Evolutionary conservation across 768 basidiomycete species (phyloP).

Genomic region (Auricularia sp.): DNA sequence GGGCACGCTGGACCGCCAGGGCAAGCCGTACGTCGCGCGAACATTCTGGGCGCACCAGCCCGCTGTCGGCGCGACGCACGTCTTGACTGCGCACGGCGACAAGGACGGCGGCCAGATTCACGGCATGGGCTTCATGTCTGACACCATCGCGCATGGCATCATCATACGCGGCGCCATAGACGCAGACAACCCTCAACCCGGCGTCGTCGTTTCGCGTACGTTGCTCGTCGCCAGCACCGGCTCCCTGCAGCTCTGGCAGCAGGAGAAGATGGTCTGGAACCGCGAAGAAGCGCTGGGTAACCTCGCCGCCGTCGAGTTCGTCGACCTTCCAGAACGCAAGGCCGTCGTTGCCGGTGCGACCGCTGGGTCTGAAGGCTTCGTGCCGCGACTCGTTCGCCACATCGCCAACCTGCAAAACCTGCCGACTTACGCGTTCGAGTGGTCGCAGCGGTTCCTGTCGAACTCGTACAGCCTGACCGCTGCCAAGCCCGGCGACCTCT

Average conservation of each 20-base stretch:
- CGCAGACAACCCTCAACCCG: slow-evolving; percentile 28
- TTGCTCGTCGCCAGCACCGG: slow-evolving; percentile 66
- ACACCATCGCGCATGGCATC: slow-evolving; percentile 53
- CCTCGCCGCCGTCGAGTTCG: slow-evolving; percentile 52
- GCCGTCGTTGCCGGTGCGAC: slow-evolving; percentile 21
- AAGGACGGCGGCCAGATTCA: slow-evolving; percentile 33
- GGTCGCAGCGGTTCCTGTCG: slow-evolving; percentile 60
- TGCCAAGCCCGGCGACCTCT: slow-evolving; percentile 28
- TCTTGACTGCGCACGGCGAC: slow-evolving; percentile 35
- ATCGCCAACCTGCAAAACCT: slow-evolving; percentile 51
- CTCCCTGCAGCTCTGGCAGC: slow-evolving; percentile 64
- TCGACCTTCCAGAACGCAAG: slow-evolving; percentile 64
- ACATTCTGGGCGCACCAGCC: slow-evolving; percentile 54
- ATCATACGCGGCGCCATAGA: slow-evolving; percentile 51
- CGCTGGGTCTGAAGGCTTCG: slow-evolving; percentile 35
- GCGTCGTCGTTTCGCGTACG: slow-evolving; percentile 30
- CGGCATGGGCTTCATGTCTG: slow-evolving; percentile 47
- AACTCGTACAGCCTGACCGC: slow-evolving; percentile 41
- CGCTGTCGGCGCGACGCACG: slow-evolving; percentile 44
- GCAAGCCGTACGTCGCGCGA: slow-evolving; percentile 46
- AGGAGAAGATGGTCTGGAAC: slow-evolving; percentile 53
- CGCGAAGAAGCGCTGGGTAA: slow-evolving; percentile 72
- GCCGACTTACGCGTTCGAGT: slow-evolving; percentile 56
- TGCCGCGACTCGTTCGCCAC: slow-evolving; percentile 44
- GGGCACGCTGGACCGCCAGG: slow-evolving; percentile 42